These are phyloP conservation scores for Yarrowia porcina DNA, from an alignment of 805 yeast species.

Conservation along the genomic window DNA sequence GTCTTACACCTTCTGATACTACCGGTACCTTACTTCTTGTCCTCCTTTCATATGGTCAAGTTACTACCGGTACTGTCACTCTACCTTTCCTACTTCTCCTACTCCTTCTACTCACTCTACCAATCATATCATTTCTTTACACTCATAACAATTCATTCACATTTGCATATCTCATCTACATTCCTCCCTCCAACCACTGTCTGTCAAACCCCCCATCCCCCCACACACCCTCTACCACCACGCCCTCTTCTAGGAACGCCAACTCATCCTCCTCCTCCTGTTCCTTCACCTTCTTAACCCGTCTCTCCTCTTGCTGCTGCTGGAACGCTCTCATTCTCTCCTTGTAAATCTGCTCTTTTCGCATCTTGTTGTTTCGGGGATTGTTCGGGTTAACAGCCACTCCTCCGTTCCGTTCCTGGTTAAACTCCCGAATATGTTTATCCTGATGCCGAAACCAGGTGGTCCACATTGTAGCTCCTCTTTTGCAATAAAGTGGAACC, in stretches of 20 bases:
- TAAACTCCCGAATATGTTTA: neutral
- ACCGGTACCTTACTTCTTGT: too few relatives aligned
- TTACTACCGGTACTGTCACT: too few relatives aligned
- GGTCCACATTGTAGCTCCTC: constrained; percentile 5
- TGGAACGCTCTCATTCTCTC: neutral
- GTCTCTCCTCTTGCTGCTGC: neutral
- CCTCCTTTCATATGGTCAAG: too few relatives aligned
- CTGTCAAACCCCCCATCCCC: neutral
- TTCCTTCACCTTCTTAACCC: neutral
- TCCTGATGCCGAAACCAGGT: constrained; percentile 25
- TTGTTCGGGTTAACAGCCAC: neutral
- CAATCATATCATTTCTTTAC: too few relatives aligned
- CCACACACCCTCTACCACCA: neutral
- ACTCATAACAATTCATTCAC: too few relatives aligned
- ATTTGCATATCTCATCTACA: too few relatives aligned
- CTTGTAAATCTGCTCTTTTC: neutral
- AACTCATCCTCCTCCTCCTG: neutral
- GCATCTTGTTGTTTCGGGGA: neutral
- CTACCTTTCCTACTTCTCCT: too few relatives aligned
- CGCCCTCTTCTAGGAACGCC: neutral
- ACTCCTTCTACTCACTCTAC: too few relatives aligned
- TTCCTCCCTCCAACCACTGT: too few relatives aligned
- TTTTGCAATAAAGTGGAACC: neutral
- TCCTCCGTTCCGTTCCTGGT: neutral
- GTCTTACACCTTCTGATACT: too few relatives aligned